Percentiles rank a stretch among this genome's conserved stretches.
Conservation (phyloP, 2,329 filamentous ascomycete genomes). For the Scleromitrula shiraiana region DNA sequence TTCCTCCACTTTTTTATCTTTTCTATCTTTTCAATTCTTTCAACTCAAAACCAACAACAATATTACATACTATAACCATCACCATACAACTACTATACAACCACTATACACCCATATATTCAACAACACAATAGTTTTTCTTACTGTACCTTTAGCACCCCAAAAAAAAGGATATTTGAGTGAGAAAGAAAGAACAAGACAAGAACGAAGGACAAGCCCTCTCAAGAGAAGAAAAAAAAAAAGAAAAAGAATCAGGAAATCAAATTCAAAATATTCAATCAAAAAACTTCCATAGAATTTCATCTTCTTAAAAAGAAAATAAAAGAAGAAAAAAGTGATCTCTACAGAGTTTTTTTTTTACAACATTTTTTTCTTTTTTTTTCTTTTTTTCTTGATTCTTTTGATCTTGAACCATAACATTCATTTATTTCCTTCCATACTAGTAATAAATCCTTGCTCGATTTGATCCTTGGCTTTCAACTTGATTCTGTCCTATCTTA, state of each 20-base stretch:
- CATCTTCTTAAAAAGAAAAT: constrained; percentile 1
- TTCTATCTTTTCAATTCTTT: too few species aligned
- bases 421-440: constrained; percentile 5
- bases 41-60: too few species aligned
- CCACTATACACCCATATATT: too few species aligned
- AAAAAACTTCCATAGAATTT: constrained; percentile 6
- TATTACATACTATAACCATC: too few species aligned
- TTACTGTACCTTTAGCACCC: too few species aligned
- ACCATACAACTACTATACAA: too few species aligned
- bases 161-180: too few species aligned
- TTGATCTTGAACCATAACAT: too few species aligned
- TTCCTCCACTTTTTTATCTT: too few species aligned
- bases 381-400: not conserved
- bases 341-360: not conserved
- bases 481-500: not conserved
- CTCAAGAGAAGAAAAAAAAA: not conserved
- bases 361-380: not conserved
- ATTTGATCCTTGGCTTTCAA: constrained; percentile 8
- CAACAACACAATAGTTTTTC: not conserved
- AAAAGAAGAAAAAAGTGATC: constrained; percentile 6
- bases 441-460: constrained; percentile 10
- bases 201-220: not conserved
- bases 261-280: not conserved
- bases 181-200: constrained; percentile 3
- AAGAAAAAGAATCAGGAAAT: not conserved